Base-by-base conservation (phyloP, 225 moss, liverwort and hornwort species). In the Physcomitrium patens region DNA sequence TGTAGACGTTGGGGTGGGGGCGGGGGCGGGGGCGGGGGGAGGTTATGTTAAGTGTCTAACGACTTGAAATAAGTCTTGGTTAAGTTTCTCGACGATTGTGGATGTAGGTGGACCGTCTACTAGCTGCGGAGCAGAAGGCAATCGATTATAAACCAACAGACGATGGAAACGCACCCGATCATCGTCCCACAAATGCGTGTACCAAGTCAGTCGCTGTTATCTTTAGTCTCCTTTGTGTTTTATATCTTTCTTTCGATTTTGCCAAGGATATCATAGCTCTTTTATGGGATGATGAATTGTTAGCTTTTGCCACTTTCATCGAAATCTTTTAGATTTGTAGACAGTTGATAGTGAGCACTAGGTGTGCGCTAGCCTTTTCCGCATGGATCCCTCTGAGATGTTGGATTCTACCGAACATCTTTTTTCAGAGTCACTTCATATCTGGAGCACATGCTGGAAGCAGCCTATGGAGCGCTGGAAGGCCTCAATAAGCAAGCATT, bases 401-500 rank as follows among this genome's bases (percentile, higher is more conserved):
- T 5, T 75, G 46, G 46, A 75, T 58, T 19, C 15, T 48, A 57
- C 20, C 43, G 54, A 53, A 62, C 9, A 27, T 70, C 2, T 57
- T 74, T 50, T 14, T 51, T 75, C 85, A 99, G 99, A 86, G 93
- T 99, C 59, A 91, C 95, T 70, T 85, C 87, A 57, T 99, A 95
- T 82, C 77, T 99, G 70, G 93, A 91, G 44, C 90, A 93, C 65
- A 93, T 95, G 91, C 76, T 95, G 75, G 95, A 92, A 81, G 95
- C 93, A 80, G 95, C 89, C 3, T 89, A 95, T 74, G 93, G 95
- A 61, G 95, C 95, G 44, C 75, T 99, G 85, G 99, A 99, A 87
- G 99, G 99, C 78, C 84, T 99, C 64, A 99, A 99, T 77, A 99
- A 99, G 83, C 99, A 99, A 82, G 99, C 99, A 69, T 99, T 99